phyloP scores from a whole-genome alignment of 305 asterid genomes.

The Solanum chacoense region DNA sequence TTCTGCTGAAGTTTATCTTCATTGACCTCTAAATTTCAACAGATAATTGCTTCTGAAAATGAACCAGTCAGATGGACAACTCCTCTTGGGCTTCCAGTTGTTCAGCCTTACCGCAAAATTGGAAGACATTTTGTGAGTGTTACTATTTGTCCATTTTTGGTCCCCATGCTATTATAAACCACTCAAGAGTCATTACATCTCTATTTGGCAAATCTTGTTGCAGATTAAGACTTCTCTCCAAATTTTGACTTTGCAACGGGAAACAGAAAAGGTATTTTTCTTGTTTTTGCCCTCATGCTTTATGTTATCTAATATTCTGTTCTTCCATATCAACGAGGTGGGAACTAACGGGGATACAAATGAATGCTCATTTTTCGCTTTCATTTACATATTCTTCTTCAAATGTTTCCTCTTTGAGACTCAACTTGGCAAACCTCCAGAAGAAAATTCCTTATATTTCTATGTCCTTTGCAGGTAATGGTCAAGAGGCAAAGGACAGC shows the following conservation, averaged over 20 bases:
- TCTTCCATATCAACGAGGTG: background rate
- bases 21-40: conserved; percentile 21
- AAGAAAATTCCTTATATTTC: background rate
- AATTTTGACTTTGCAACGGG: conserved; percentile 67
- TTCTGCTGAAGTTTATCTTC: conserved; percentile 2
- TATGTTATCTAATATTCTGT: background rate
- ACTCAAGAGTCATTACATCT: background rate
- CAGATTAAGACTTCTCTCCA: conserved; percentile 94
- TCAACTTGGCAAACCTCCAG: background rate
- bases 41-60: conserved; percentile 83
- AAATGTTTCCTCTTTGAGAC: background rate
- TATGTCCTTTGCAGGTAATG: conserved; percentile 44
- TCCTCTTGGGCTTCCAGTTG: conserved; percentile 99
- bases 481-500: conserved; percentile 89
- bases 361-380: background rate
- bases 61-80: conserved; percentile 91
- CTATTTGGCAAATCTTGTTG: conserved; percentile 14
- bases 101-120: conserved; percentile 80
- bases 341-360: background rate
- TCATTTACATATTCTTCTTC: background rate
- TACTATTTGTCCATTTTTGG: background rate
- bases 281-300: background rate
- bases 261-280: conserved; percentile 59
- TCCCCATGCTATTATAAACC: background rate
- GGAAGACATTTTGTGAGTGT: conserved; percentile 67